Evolutionary conservation across 805 yeast species (phyloP).

Genomic region (Candida piceae): DNA sequence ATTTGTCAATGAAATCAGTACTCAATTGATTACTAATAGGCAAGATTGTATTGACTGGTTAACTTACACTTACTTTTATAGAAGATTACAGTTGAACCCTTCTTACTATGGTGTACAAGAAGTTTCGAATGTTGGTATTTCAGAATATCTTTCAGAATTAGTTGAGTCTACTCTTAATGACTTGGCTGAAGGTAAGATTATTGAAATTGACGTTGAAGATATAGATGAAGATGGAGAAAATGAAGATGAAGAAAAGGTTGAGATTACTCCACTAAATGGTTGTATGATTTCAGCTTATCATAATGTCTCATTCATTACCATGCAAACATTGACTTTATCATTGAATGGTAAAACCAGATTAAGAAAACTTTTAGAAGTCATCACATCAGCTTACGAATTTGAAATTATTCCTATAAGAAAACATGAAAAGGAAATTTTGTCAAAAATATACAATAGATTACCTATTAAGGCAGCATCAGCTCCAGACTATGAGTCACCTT

Average conservation of each 20-base stretch:
- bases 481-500: slow-evolving; percentile 42
- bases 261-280: slow-evolving; percentile 58
- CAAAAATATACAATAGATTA: slow-evolving; percentile 47
- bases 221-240: slow-evolving; percentile 27
- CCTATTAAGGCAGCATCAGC: slow-evolving; percentile 51
- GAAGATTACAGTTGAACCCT: slow-evolving; percentile 78
- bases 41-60: slow-evolving; percentile 92
- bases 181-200: slow-evolving; percentile 51
- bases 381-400: slow-evolving; percentile 69
- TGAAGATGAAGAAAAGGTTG: slow-evolving; percentile 35
- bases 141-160: slow-evolving; percentile 77
- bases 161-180: slow-evolving; percentile 70
- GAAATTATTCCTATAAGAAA: slow-evolving; percentile 57
- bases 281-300: slow-evolving; percentile 74
- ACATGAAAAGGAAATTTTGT: slow-evolving; percentile 48
- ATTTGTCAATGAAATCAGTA: slow-evolving; percentile 68
- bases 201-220: slow-evolving; percentile 49
- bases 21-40: slow-evolving; percentile 53
- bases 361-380: slow-evolving; percentile 55
- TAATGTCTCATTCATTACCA: slow-evolving; percentile 57
- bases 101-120: slow-evolving; percentile 80
- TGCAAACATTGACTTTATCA: slow-evolving; percentile 52
- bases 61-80: slow-evolving; percentile 76
- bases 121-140: slow-evolving; percentile 59
- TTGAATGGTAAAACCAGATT: slow-evolving; percentile 53